Base-by-base conservation (phyloP, 1,139 yeast species). In the Blastobotrys ciferrii region DNA sequence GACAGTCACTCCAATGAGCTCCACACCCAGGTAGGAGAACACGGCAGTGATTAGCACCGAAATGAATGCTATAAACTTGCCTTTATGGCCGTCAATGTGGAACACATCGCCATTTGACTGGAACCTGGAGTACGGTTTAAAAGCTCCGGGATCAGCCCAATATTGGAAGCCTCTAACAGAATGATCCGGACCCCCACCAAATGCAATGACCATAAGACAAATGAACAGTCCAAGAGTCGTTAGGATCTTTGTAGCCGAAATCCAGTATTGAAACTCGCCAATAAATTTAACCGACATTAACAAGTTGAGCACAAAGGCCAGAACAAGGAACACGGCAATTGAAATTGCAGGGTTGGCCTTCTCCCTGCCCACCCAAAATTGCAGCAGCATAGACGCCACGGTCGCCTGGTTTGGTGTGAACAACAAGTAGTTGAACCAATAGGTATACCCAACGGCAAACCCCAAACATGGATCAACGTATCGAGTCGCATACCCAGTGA, bases 101-200 rank as follows among this genome's bases (percentile, higher is more conserved):
- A 32, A 42, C 5, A 31, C 41, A 19, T 31, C 25, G 9, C 42
- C 46, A 17, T 33, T 19, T 2, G 46, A 25, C 2, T 33, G 28
- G 3, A 17, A 4, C 36, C 43, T 72, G 44, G 73, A 67, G 58
- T 75, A 79, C 54, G 75, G 77, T 33, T 80, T 81, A 59, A 85
- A 78, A 0, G 82, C 73, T 25, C 77, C 76, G 2, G 80, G 80
- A 38, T 75, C 64, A 4, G 62, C 60, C 87, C 91, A 84, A 63
- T 82, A 84, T 51, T 81, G 70, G 43, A 94, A 94, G 42, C 76
- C 71, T 28, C 71, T 38, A 81, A 81, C 58, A 78, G 84, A 40
- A 78, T 91, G 35, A 82, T 81, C 45, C 76, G 83, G 70, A 63
- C 86, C 86, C 15, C 94, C 95, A 17, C 96, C 96, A 49, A 84